Evolutionary conservation across 2,329 filamentous ascomycete genomes (phyloP).

Genomic region (Biscogniauxia mediterranea): DNA sequence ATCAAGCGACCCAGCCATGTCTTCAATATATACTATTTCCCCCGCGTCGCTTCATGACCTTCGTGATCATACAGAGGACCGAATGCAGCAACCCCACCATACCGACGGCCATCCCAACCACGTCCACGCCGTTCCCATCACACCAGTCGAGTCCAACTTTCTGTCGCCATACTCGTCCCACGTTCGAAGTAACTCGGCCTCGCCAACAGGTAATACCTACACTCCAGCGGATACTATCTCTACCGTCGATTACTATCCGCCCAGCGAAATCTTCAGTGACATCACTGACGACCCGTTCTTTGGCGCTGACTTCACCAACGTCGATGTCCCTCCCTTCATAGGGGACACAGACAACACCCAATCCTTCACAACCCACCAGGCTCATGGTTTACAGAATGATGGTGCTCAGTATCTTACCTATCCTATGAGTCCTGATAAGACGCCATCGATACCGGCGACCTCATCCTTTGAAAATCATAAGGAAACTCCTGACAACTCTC

Average conservation of each 20-base stretch:
- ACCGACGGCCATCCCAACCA: constrained; percentile 26
- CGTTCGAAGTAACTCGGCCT: constrained; percentile 38
- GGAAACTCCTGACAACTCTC: constrained; percentile 3
- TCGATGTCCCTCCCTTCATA: constrained; percentile 45
- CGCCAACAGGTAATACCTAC: constrained; percentile 39
- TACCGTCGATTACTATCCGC: constrained; percentile 46
- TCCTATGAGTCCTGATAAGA: constrained; percentile 53
- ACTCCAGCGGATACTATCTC: constrained; percentile 52
- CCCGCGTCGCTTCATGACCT: constrained; percentile 40
- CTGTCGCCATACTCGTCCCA: constrained; percentile 46
- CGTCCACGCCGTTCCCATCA: constrained; percentile 30
- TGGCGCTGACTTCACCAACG: constrained; percentile 45
- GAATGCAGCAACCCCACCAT: constrained; percentile 33
- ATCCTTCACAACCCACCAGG: constrained; percentile 5
- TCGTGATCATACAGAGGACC: constrained; percentile 28
- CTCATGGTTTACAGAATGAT: constrained; percentile 9
- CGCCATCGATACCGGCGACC: constrained; percentile 46
- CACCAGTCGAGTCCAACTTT: constrained; percentile 37
- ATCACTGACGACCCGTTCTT: constrained; percentile 50
- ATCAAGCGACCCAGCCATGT: constrained; percentile 37
- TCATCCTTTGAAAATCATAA: constrained; percentile 34
- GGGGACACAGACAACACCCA: constrained; percentile 31
- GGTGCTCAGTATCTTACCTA: constrained; percentile 24
- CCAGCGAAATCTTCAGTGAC: constrained; percentile 47
- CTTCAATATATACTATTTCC: constrained; percentile 43